These are phyloP conservation scores for Euphorbia lathyris DNA, from an alignment of 345 rosid species.

Conservation along the genomic window DNA sequence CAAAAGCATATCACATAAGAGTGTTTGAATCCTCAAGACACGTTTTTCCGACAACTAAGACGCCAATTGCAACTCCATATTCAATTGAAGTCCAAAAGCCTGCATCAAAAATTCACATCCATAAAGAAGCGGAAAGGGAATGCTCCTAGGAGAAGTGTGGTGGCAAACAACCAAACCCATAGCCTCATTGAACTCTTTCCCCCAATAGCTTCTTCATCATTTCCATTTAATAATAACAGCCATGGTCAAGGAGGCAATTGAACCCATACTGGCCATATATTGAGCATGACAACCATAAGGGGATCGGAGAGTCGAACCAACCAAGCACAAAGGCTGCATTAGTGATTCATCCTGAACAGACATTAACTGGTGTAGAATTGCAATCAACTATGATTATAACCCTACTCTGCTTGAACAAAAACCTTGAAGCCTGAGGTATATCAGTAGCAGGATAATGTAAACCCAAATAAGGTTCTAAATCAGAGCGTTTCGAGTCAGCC, in stretches of 20 bases:
- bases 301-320: slow-evolving; percentile 95
- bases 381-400: slow-evolving; percentile 97
- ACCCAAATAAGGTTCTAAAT: slow-evolving; percentile 87
- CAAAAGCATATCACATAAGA: slow-evolving; percentile 95
- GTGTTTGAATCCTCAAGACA: slow-evolving; percentile 86
- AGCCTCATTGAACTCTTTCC: slow-evolving; percentile 73
- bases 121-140: slow-evolving; percentile 88
- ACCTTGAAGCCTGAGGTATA: slow-evolving; percentile 94
- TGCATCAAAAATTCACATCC: slow-evolving; percentile 99
- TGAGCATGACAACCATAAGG: slow-evolving; percentile 97
- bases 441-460: slow-evolving; percentile 97
- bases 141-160: slow-evolving; percentile 85
- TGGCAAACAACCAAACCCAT: slow-evolving; percentile 99
- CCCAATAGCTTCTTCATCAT: slow-evolving; percentile 63
- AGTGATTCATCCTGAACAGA: slow-evolving; percentile 73
- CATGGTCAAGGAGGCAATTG: slow-evolving; percentile 82
- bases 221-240: slow-evolving; percentile 78
- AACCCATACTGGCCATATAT: slow-evolving; percentile 96
- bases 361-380: slow-evolving; percentile 52
- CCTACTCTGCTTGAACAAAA: slow-evolving; percentile 91
- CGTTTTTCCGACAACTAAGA: slow-evolving; percentile 82
- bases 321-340: slow-evolving; percentile 86
- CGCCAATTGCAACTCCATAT: slow-evolving; percentile 96
- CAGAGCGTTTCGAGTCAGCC: slow-evolving; percentile 79
- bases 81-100: slow-evolving; percentile 91